Conservation (phyloP, 2,329 filamentous ascomycete species). For the Pseudogymnoascus destructans region DNA sequence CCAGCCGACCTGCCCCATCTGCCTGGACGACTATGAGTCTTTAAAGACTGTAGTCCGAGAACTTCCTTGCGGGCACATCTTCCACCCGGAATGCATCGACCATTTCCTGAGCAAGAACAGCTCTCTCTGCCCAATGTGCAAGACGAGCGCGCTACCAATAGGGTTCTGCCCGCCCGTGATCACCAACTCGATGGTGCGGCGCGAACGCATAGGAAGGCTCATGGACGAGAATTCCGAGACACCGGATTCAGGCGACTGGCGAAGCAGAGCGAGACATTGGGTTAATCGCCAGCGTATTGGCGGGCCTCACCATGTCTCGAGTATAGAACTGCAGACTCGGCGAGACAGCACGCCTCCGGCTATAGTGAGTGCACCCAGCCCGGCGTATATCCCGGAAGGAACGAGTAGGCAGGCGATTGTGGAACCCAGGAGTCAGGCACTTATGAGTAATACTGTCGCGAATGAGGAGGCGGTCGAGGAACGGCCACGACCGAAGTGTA, state of each 20-base stretch:
- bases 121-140: slow-evolving; percentile 85
- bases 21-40: slow-evolving; percentile 65
- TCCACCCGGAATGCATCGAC: slow-evolving; percentile 85
- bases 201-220: slow-evolving; percentile 52
- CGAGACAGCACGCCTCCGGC: background rate
- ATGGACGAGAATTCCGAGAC: background rate
- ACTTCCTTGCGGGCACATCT: slow-evolving; percentile 82
- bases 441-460: slow-evolving; percentile 12
- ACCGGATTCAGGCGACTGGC: slow-evolving; percentile 36
- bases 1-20: slow-evolving; percentile 83
- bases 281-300: background rate
- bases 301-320: background rate
- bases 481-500: slow-evolving; percentile 17
- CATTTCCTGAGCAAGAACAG: slow-evolving; percentile 65
- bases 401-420: slow-evolving; percentile 17
- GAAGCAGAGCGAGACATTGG: slow-evolving; percentile 26
- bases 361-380: background rate
- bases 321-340: background rate
- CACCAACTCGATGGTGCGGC: slow-evolving; percentile 76
- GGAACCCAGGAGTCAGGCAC: slow-evolving; percentile 19
- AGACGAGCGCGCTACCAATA: slow-evolving; percentile 62
- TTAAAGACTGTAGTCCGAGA: slow-evolving; percentile 64
- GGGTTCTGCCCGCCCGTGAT: slow-evolving; percentile 52
- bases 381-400: background rate
- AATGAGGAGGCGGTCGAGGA: slow-evolving; percentile 16